phyloP scores from a whole-genome alignment of 2,329 filamentous ascomycete genomes.

The Penicillium sp. region DNA sequence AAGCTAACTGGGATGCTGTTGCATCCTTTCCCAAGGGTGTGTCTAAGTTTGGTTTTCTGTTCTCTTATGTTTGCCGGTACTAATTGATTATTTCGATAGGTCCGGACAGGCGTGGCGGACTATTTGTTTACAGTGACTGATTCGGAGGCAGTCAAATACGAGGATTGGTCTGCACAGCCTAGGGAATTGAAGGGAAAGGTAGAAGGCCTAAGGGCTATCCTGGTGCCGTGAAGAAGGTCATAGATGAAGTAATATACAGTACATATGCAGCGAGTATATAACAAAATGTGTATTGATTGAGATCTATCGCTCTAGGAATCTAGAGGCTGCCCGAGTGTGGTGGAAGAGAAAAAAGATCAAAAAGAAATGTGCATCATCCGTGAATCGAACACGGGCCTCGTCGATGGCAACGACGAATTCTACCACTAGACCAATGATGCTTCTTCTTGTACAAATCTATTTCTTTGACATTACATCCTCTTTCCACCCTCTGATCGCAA shows the following conservation, averaged over 20 bases:
- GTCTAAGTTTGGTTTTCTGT: constrained; percentile 26
- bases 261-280: constrained; percentile 11
- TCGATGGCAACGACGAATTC: constrained; percentile 49
- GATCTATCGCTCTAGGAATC: too few species aligned
- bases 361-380: constrained; percentile 46
- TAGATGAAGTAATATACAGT: constrained; percentile 6
- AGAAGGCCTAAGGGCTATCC: constrained; percentile 24
- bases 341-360: constrained; percentile 9
- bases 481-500: neutral
- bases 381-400: constrained; percentile 49
- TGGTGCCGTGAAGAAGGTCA: constrained; percentile 7
- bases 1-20: constrained; percentile 70
- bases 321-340: too few species aligned
- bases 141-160: constrained; percentile 29
- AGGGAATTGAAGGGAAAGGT: constrained; percentile 36
- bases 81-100: constrained; percentile 22
- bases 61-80: neutral
- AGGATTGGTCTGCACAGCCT: constrained; percentile 37
- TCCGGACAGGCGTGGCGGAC: constrained; percentile 38
- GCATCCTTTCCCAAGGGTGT: constrained; percentile 78
- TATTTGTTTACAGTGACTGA: constrained; percentile 37
- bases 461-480: too few species aligned
- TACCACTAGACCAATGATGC: constrained; percentile 48
- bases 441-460: accelerated
- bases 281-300: too few species aligned